Base-by-base conservation (phyloP, 2,329 filamentous ascomycete genomes). In the Thelonectria discophora region DNA sequence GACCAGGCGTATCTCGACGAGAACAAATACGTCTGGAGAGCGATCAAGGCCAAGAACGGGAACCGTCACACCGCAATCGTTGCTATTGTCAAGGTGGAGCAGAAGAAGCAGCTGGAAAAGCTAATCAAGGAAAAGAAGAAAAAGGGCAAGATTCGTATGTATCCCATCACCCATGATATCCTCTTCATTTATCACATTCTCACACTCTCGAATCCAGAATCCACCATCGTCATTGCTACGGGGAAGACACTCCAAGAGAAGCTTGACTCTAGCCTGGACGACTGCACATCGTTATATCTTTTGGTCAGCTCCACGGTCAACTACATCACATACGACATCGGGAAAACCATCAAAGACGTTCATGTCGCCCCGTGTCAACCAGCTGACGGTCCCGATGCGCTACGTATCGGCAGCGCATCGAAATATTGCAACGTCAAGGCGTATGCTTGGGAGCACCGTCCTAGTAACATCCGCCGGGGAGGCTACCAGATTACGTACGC, bases 11-110 rank as follows among this genome's bases (percentile, higher is more conserved):
- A 46, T 20, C 17, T 21, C 27, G 42, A 46, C 39, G 45, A 57
- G 34, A 57, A 57, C 46, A 57, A 57, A 34, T 24, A 45, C 17
- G 46, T 50, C 32, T 57, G 54, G 54, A 57, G 17, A 32, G 54
- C 47, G 5, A 46, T 57, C 10, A 50, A 50, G 37, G 32, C 24
- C 15, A 57, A 20, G 13, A 43, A 50, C 20, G 46, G 46, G 3
- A 50, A 57, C 32, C 20, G 15, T 6, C 13, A 34, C 11, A 32
- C 46, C 2, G 7, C 40, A 15, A 57, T 57, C 15, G 10, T 50
- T 30, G 54, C 46, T 2, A 32, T 57, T 10, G 54, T 57, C 37
- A 43, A 20, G 18, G 24, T 37, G 8, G 54, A 50, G 21, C 34
- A 57, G 34, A 57, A 50, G 46, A 50, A 50, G 46, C 37, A 21